Percentiles rank a stretch among this genome's conserved stretches.
Evolutionary conservation across 345 rosid species (phyloP).

Genomic region (Tarenaya hassleriana): DNA sequence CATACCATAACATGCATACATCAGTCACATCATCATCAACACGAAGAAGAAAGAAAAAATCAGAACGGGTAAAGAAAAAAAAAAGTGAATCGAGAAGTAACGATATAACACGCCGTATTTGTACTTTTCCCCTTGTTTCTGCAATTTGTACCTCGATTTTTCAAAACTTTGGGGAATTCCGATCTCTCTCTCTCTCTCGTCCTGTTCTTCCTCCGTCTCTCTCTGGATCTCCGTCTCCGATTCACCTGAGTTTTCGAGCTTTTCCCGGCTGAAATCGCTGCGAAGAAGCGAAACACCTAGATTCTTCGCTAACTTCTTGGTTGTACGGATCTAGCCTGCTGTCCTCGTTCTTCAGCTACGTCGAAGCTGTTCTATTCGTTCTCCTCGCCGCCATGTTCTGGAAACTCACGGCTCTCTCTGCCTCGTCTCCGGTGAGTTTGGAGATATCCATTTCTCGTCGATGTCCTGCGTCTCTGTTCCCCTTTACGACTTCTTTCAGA

Average conservation of each 20-base stretch:
- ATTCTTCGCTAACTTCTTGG: slow-evolving; percentile 23
- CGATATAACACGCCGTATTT: not conserved
- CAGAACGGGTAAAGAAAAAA: too few species aligned
- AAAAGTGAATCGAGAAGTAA: too few species aligned
- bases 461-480: not conserved
- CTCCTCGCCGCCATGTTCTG: slow-evolving; percentile 59
- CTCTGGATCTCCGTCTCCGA: slow-evolving; percentile 22
- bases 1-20: too few species aligned
- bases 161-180: slow-evolving; percentile 7
- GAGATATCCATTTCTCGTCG: not conserved
- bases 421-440: slow-evolving; percentile 81
- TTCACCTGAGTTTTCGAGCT: slow-evolving; percentile 27
- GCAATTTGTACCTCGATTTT: slow-evolving; percentile 10
- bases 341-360: slow-evolving; percentile 14
- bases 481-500: too few species aligned
- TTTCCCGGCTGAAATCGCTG: slow-evolving; percentile 12
- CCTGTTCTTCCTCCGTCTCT: not conserved
- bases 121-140: not conserved
- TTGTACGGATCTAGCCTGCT: slow-evolving; percentile 38
- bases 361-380: not conserved
- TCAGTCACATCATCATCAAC: too few species aligned
- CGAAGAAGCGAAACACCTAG: slow-evolving; percentile 19
- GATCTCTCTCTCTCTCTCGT: slow-evolving; percentile 18
- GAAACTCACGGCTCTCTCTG: slow-evolving; percentile 78
- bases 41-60: too few species aligned